phyloP scores from a whole-genome alignment of 192 early-diverging fungal species.

The Polychytrium aggregatum region DNA sequence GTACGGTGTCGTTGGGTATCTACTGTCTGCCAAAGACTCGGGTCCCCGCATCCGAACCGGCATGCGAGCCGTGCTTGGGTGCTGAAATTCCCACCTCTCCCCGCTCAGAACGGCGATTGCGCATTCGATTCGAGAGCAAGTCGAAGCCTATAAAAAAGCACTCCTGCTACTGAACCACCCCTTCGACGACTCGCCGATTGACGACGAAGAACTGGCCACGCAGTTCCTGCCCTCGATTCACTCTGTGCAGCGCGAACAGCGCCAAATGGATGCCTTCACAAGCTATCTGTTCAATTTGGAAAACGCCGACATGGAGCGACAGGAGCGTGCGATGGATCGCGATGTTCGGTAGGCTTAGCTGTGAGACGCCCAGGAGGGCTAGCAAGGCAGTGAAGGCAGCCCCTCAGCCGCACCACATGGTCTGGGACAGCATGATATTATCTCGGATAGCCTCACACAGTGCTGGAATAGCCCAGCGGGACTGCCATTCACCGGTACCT shows the following conservation, averaged over 20 bases:
- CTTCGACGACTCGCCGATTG: conserved; percentile 59
- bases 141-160: conserved; percentile 74
- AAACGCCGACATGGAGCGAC: conserved; percentile 35
- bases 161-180: conserved; percentile 70
- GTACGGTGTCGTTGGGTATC: no score
- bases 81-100: no score
- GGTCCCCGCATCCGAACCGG: no score
- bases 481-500: neutral
- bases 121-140: conserved; percentile 88
- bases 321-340: conserved; percentile 73
- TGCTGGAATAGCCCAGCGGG: neutral
- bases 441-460: neutral
- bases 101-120: conserved; percentile 68
- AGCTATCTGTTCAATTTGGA: conserved; percentile 4
- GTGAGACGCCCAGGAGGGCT: conserved; percentile 49
- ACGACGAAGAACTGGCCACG: conserved; percentile 66
- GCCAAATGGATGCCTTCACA: neutral
- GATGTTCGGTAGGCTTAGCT: no score
- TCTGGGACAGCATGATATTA: neutral
- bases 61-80: no score
- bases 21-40: no score
- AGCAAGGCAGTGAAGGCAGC: neutral
- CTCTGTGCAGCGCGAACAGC: conserved; percentile 14
- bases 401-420: neutral
- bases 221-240: conserved; percentile 58